A percentile compares a stretch with the other conserved stretches of the same genome.
These are phyloP conservation scores for Knufia petricola DNA, from an alignment of 2,329 filamentous ascomycete genomes.

Conservation along the genomic window DNA sequence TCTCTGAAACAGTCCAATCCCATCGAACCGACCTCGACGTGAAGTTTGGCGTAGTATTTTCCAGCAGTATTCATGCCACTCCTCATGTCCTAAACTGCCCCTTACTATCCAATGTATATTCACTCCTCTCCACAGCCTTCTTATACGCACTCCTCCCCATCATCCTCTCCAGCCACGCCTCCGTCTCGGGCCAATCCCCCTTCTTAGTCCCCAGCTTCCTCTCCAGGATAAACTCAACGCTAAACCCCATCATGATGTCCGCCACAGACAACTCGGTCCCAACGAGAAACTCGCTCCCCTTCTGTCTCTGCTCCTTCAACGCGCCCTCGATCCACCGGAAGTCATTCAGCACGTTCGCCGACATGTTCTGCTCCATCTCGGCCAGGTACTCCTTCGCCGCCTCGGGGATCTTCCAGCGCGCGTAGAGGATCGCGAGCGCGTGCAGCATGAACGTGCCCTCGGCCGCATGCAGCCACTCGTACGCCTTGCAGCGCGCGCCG, in stretches of 20 bases:
- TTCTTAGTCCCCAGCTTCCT: constrained; percentile 13
- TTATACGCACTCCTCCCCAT: constrained; percentile 14
- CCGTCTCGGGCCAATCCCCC: constrained; percentile 15
- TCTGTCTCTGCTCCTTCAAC: constrained; percentile 26
- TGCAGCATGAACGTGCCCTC: constrained; percentile 41
- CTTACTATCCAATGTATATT: constrained; percentile 12
- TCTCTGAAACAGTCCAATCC: too few relatives aligned
- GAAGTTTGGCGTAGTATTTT: too few relatives aligned
- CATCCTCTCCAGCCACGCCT: constrained; percentile 16
- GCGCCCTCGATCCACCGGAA: constrained; percentile 37
- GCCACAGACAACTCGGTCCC: constrained; percentile 35
- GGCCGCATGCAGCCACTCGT: constrained; percentile 39
- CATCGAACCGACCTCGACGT: too few relatives aligned
- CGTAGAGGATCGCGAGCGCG: constrained; percentile 36
- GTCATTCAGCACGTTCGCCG: constrained; percentile 37
- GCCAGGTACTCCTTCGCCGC: constrained; percentile 21
- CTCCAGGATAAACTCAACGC: constrained; percentile 31
- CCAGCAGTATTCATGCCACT: too few relatives aligned
- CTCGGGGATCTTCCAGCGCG: constrained; percentile 34
- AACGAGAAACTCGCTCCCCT: constrained; percentile 32
- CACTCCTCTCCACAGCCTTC: constrained; percentile 19
- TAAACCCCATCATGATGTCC: constrained; percentile 40
- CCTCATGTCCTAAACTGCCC: not conserved
- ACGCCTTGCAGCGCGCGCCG: constrained; percentile 28
- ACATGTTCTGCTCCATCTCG: constrained; percentile 31